Conservation (phyloP, 805 yeast genomes). For the Myxozyma vanderwaltii region DNA sequence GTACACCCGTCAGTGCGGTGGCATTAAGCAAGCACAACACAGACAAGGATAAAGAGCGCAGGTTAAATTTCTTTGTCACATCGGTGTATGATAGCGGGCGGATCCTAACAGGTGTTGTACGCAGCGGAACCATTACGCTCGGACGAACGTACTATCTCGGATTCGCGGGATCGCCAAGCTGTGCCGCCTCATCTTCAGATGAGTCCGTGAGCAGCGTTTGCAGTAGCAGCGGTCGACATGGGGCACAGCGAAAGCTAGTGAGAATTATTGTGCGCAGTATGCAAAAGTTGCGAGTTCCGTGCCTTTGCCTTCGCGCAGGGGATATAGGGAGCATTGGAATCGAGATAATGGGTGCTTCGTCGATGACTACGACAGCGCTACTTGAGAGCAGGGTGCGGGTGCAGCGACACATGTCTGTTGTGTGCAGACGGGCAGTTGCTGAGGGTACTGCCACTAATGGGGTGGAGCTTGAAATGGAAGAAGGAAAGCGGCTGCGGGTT, state of each 20-base stretch:
- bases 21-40: not conserved
- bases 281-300: slow-evolving; percentile 29
- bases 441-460: slow-evolving; percentile 2
- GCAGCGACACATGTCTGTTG: slow-evolving; percentile 21
- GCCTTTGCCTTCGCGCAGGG: slow-evolving; percentile 21
- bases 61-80: slow-evolving; percentile 27
- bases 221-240: not conserved
- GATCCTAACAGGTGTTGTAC: slow-evolving; percentile 29
- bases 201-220: not conserved
- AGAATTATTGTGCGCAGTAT: slow-evolving; percentile 20
- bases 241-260: slow-evolving; percentile 1
- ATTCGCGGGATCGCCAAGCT: not conserved
- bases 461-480: slow-evolving; percentile 5
- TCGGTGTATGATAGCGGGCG: slow-evolving; percentile 31
- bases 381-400: slow-evolving; percentile 10
- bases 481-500: not conserved
- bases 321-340: slow-evolving; percentile 31
- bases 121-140: slow-evolving; percentile 21
- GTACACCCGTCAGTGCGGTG: no score
- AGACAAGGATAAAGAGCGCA: not conserved
- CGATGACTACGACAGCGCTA: slow-evolving; percentile 6
- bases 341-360: slow-evolving; percentile 17
- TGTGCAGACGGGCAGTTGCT: not conserved
- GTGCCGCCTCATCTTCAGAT: slow-evolving; percentile 5
- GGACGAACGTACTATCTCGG: slow-evolving; percentile 22